phyloP scores from a whole-genome alignment of 306 rosid species.

The Quercus suber region DNA sequence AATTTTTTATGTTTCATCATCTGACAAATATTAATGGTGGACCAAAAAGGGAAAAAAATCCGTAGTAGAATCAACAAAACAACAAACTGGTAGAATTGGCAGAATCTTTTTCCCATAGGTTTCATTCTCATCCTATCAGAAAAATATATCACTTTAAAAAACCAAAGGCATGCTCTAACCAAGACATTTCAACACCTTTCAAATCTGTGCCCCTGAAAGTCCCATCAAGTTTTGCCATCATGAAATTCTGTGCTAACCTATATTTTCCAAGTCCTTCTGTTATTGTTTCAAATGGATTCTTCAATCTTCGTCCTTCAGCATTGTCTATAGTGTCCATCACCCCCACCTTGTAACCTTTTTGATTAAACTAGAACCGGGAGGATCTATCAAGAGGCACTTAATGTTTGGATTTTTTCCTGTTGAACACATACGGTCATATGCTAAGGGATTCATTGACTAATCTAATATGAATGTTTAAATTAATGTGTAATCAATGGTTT shows the following conservation, averaged over 20 bases:
- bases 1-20: background rate
- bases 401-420: constrained; percentile 79
- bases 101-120: too few species aligned
- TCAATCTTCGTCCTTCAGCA: constrained; percentile 88
- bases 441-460: constrained; percentile 10
- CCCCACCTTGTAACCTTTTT: constrained; percentile 84
- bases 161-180: constrained; percentile 17
- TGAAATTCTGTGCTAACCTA: constrained; percentile 72
- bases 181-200: constrained; percentile 64
- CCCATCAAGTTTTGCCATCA: constrained; percentile 79
- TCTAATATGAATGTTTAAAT: constrained; percentile 3
- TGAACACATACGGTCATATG: constrained; percentile 1
- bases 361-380: constrained; percentile 91
- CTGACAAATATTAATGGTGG: constrained; percentile 1
- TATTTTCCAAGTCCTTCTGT: constrained; percentile 94
- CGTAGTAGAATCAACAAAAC: too few species aligned
- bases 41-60: too few species aligned
- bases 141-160: too few species aligned
- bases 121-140: too few species aligned
- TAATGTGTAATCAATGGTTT: constrained; percentile 32
- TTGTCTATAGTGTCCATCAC: constrained; percentile 87
- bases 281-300: constrained; percentile 91
- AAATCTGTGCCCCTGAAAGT: constrained; percentile 76
- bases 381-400: constrained; percentile 77
- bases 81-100: too few species aligned